Evolutionary conservation across 768 basidiomycete species (phyloP), one percentile per base, ranked within the genome.

Genomic region (Auricularia sp.): DNA sequence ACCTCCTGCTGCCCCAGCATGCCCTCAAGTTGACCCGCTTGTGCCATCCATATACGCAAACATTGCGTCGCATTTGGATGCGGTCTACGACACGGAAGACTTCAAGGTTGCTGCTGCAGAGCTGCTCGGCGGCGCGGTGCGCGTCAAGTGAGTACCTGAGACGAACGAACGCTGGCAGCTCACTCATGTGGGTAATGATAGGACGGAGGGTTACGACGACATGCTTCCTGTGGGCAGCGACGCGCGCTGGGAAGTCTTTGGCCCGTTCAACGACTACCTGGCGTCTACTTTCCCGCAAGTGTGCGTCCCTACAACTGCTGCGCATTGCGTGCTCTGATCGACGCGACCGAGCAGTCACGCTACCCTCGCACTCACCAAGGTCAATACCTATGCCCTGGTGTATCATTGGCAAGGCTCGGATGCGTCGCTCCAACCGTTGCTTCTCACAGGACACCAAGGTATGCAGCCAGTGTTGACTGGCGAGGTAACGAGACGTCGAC

Each of bases 321-420:
- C n/a, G 16, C 10, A 13, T 47, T 13, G n/a, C 13, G 18, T 34
- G 36, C 54, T 37, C 3, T 10, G 18, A 24, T 47, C 6, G 14
- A 37, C 8, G 39, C 39, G 39, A 6, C 11, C 18, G 36, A 63
- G 34, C 62, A 75, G 74, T 37, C 75, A 77, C 68, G 36, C 67
- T 16, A 66, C 68, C 16, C 68, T 79, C 37, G 54, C 70, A n/a
- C 73, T 79, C 56, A 74, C 76, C 33, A 71, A 69, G 51, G 70
- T 80, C 39, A 77, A 78, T 62, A 76, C 72, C 11, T 78, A 76
- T 56, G 79, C 73, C 0, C 72, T 78, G 11, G 64, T 78, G 0
- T 75, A 73, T 64, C 74, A 75, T 42, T 78, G 76, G 76, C 65
- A 72, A 34, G 78, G 77, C 2, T 69, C 71, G 10, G 70, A 77